Evolutionary conservation across 192 early-diverging fungal species (phyloP).

Genomic region (Entomortierella beljakovae): DNA sequence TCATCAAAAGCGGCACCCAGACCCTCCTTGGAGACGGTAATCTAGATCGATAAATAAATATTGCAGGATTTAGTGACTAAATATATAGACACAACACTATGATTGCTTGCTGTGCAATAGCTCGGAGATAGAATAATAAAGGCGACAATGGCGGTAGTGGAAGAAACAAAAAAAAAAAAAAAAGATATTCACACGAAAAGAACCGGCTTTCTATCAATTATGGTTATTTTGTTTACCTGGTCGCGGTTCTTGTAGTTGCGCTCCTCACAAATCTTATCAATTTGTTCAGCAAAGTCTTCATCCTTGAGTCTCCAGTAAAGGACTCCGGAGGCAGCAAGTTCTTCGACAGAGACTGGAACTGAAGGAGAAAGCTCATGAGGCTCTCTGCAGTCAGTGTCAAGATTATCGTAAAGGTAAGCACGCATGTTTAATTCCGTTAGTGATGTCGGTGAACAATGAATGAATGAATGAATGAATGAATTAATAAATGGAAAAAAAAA

Average conservation of each 20-base stretch:
- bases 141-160: too few species aligned
- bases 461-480: constrained; percentile 4
- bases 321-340: constrained; percentile 80
- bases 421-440: constrained; percentile 67
- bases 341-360: constrained; percentile 69
- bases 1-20: constrained; percentile 90
- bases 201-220: not conserved
- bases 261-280: constrained; percentile 78
- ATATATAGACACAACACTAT: too few species aligned
- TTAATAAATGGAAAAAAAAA: not conserved
- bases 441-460: too few species aligned
- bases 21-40: constrained; percentile 81
- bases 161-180: too few species aligned
- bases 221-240: constrained; percentile 56
- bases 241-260: constrained; percentile 94
- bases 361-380: constrained; percentile 81
- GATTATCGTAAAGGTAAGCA: constrained; percentile 83
- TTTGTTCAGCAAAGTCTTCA: constrained; percentile 64
- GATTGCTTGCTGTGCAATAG: too few species aligned
- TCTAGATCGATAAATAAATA: constrained; percentile 55
- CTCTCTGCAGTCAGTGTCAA: constrained; percentile 77
- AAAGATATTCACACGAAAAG: not conserved
- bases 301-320: constrained; percentile 73
- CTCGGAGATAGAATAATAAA: too few species aligned
- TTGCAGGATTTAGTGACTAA: not conserved